phyloP scores from a whole-genome alignment of 108 stramenopile genomes.

The Cyclotella baltica region DNA sequence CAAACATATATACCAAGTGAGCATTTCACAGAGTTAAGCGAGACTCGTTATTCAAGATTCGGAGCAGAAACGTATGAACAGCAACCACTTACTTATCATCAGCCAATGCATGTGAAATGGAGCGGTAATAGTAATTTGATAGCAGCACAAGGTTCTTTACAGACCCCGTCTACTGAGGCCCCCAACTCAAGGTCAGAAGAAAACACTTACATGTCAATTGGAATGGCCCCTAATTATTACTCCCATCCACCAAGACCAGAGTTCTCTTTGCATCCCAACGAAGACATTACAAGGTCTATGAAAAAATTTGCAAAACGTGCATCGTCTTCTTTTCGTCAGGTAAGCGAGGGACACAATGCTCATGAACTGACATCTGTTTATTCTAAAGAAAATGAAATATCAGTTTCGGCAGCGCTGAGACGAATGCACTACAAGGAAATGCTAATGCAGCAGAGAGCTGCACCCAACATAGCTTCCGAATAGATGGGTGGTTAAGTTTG shows the following conservation, averaged over 20 bases:
- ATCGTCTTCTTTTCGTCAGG: not conserved
- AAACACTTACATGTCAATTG: not conserved
- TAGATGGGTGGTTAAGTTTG: too few relatives aligned
- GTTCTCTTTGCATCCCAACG: not conserved
- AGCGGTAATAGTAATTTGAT: not conserved
- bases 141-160: not conserved
- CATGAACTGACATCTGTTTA: not conserved
- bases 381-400: not conserved
- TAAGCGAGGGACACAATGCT: not conserved
- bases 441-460: conserved; percentile 12
- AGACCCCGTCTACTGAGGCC: not conserved
- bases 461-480: not conserved
- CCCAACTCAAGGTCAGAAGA: not conserved
- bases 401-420: conserved; percentile 20
- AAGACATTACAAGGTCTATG: not conserved
- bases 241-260: conserved; percentile 7
- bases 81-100: not conserved
- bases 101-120: not conserved
- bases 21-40: too few relatives aligned
- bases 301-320: not conserved
- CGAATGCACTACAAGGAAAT: conserved; percentile 27
- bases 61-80: not conserved
- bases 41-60: too few relatives aligned
- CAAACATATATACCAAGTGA: too few relatives aligned
- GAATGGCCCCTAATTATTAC: not conserved